Conservation (phyloP, 2,329 filamentous ascomycete genomes). For the Biscogniauxia marginata region DNA sequence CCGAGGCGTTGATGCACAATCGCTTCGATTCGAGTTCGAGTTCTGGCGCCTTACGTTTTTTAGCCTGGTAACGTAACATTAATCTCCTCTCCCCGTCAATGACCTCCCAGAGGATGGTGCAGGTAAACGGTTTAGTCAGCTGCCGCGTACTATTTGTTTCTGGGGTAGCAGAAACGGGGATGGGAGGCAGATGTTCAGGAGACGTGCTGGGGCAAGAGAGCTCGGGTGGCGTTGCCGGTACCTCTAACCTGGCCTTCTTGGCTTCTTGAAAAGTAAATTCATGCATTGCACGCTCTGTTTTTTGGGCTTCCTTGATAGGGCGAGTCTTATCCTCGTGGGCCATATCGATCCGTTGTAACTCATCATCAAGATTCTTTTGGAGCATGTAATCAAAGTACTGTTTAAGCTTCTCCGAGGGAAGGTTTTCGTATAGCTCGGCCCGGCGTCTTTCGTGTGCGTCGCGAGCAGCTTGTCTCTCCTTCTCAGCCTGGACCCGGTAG, state of each 20-base stretch:
- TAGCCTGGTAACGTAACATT: constrained; percentile 19
- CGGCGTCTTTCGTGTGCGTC: no score
- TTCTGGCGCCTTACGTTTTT: constrained; percentile 14
- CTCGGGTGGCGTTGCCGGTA: no score
- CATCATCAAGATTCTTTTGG: neutral
- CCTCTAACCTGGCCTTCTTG: no score
- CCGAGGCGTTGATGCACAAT: constrained; percentile 10
- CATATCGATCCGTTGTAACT: constrained; percentile 4
- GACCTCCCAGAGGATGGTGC: constrained; percentile 13
- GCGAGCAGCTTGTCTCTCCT: no score
- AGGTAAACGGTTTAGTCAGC: constrained; percentile 6
- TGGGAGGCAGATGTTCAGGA: neutral
- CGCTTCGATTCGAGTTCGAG: constrained; percentile 7
- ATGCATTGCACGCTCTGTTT: constrained; percentile 5
- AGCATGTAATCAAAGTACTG: constrained; percentile 2
- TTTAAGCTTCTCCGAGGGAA: constrained; percentile 6
- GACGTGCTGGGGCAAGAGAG: neutral
- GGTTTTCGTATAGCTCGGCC: no score
- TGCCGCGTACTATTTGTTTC: neutral
- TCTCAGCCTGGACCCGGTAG: no score
- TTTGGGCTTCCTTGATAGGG: constrained; percentile 7
- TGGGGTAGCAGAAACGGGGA: neutral
- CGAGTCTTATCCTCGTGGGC: constrained; percentile 1
- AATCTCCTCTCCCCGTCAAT: constrained; percentile 13
- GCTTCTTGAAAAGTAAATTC: no score